phyloP scores from a whole-genome alignment of 805 yeast species.

The Wickerhamiella azyma region DNA sequence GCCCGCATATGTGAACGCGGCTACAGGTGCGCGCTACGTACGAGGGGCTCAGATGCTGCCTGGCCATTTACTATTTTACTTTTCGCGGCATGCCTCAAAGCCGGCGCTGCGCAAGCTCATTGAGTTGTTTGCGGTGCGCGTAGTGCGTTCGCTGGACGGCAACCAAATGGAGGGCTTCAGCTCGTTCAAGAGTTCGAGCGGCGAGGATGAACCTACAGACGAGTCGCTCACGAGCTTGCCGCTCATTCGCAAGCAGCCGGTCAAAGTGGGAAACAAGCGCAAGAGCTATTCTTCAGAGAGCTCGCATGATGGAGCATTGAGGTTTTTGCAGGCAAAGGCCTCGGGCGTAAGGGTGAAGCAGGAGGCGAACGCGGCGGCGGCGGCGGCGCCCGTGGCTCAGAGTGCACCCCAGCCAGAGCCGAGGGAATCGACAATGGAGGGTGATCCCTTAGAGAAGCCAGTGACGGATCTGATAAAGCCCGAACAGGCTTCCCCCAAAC shows the following conservation, averaged over 20 bases:
- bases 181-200: constrained; percentile 1
- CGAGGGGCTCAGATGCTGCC: constrained; percentile 15
- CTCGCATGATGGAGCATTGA: constrained; percentile 5
- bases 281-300: background rate
- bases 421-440: too few species aligned
- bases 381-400: too few species aligned
- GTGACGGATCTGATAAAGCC: too few species aligned
- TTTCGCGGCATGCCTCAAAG: constrained; percentile 25
- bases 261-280: background rate
- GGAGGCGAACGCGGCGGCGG: too few species aligned
- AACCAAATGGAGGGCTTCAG: constrained; percentile 5
- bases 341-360: too few species aligned
- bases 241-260: constrained; percentile 2
- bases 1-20: constrained; percentile 5
- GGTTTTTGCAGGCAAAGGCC: background rate
- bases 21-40: constrained; percentile 13
- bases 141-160: constrained; percentile 9
- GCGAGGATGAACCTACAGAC: constrained; percentile 3
- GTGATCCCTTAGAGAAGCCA: too few species aligned
- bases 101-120: constrained; percentile 18
- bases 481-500: too few species aligned
- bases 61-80: constrained; percentile 18
- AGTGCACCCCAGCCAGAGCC: too few species aligned
- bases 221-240: background rate
- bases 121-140: constrained; percentile 11